phyloP scores from a whole-genome alignment of 345 rosid species.

The Gossypium raimondii region DNA sequence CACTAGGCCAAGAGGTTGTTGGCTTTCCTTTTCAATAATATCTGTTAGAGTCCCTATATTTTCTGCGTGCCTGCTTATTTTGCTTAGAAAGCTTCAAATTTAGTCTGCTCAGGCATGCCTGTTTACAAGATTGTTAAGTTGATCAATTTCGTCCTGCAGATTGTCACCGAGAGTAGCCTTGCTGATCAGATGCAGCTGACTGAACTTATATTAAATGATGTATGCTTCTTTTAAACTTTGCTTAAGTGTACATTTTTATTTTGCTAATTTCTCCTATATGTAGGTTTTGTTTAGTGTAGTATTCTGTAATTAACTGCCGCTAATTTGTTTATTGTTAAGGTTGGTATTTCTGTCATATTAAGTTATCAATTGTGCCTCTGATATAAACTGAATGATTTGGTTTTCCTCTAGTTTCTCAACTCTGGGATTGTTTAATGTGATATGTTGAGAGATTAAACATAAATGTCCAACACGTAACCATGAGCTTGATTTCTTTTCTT shows the following conservation, averaged over 20 bases:
- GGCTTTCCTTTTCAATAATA: background rate
- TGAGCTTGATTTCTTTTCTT: background rate
- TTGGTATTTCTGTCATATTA: background rate
- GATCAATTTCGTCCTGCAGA: slow-evolving; percentile 35
- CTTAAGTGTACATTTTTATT: background rate
- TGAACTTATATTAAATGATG: slow-evolving; percentile 73
- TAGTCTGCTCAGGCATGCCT: background rate
- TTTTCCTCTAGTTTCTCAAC: background rate
- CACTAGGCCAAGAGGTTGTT: too few relatives aligned
- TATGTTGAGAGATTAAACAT: background rate
- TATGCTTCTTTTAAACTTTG: slow-evolving; percentile 35
- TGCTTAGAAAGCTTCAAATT: background rate
- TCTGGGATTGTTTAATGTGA: background rate
- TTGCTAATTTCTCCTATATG: background rate
- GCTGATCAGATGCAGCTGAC: slow-evolving; percentile 87
- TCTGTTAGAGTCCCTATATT: background rate
- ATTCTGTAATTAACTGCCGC: background rate
- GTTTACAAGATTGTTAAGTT: slow-evolving; percentile 1
- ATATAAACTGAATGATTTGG: background rate
- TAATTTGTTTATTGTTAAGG: background rate
- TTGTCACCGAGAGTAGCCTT: slow-evolving; percentile 80
- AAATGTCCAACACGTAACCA: background rate
- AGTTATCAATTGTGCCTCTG: background rate
- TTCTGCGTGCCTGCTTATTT: background rate
- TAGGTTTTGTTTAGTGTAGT: background rate